Evolutionary conservation across 192 early-diverging fungal species (phyloP).

Genomic region (Linnemannia exigua): DNA sequence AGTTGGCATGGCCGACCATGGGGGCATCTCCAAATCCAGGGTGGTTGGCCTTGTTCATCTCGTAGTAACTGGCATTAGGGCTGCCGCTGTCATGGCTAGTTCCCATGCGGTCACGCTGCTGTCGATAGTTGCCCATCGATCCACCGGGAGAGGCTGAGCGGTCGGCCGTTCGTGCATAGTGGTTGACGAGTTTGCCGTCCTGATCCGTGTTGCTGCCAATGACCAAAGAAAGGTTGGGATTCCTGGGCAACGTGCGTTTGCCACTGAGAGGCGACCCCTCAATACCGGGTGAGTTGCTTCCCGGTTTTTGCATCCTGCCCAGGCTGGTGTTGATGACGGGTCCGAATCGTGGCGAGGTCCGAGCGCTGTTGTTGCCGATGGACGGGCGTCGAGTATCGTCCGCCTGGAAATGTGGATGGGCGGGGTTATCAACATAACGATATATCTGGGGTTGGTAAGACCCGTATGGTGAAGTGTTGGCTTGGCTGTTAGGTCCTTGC

Average conservation of each 20-base stretch:
- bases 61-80: conserved; percentile 46
- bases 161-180: conserved; percentile 33
- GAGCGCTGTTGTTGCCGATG: conserved; percentile 47
- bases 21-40: conserved; percentile 45
- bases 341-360: conserved; percentile 50
- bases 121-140: conserved; percentile 23
- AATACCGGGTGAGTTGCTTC: conserved; percentile 30
- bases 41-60: conserved; percentile 39
- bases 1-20: conserved; percentile 19
- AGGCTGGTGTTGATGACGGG: conserved; percentile 44
- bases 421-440: conserved; percentile 40
- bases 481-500: conserved; percentile 10
- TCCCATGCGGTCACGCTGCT: conserved; percentile 21
- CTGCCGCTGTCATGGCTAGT: conserved; percentile 37
- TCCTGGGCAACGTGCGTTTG: conserved; percentile 42
- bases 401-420: conserved; percentile 38
- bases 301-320: conserved; percentile 39
- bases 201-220: conserved; percentile 58
- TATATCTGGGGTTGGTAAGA: conserved; percentile 44
- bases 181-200: conserved; percentile 52
- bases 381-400: conserved; percentile 42
- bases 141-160: conserved; percentile 47
- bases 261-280: conserved; percentile 48
- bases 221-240: conserved; percentile 47
- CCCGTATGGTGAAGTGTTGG: conserved; percentile 43